A percentile compares a stretch with the other conserved stretches of the same genome.
Evolutionary conservation across 305 asterid species (phyloP).

Genomic region (Fraxinus sp.): DNA sequence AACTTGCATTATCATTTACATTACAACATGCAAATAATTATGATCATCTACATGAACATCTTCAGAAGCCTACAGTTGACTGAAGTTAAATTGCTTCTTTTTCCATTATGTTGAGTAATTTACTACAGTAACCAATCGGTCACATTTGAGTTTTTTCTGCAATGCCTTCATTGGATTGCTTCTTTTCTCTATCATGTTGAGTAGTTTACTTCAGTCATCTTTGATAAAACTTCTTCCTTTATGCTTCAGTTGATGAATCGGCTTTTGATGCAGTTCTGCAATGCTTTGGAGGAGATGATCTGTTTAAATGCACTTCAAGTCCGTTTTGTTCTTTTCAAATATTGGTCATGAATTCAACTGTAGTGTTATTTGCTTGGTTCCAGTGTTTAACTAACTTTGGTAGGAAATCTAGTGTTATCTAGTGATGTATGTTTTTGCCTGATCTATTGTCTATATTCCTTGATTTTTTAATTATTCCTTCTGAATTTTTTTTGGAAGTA

Average conservation of each 20-base stretch:
- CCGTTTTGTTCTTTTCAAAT: neutral
- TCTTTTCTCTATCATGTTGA: neutral
- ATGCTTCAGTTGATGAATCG: neutral
- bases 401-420: neutral
- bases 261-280: neutral
- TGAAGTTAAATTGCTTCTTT: neutral
- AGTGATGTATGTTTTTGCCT: neutral
- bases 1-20: neutral
- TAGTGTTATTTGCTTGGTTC: neutral
- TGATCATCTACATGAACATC: neutral
- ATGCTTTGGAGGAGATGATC: neutral
- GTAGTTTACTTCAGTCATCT: neutral
- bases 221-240: neutral
- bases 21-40: neutral
- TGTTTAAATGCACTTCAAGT: neutral
- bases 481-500: constrained; percentile 13
- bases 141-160: neutral
- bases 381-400: neutral
- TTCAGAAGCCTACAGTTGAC: neutral
- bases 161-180: neutral
- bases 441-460: neutral
- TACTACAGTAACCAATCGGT: neutral
- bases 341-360: neutral
- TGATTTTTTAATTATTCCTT: neutral
- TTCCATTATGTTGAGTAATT: neutral